phyloP scores from a whole-genome alignment of 768 basidiomycete genomes.

The Pulveroboletus sp. region DNA sequence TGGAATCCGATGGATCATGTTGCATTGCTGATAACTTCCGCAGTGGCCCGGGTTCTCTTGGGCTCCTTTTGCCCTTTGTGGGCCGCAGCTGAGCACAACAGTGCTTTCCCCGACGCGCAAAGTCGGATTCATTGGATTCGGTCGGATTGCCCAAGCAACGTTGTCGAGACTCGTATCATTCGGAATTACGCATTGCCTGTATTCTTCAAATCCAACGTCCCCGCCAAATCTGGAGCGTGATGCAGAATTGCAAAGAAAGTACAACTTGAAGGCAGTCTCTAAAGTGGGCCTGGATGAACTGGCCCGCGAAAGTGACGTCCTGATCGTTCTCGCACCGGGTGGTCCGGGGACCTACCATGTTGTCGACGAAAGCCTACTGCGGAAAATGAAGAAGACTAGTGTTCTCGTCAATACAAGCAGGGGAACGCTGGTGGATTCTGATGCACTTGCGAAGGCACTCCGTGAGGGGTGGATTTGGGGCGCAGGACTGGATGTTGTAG shows the following conservation, averaged over 20 bases:
- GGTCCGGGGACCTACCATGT: conserved; percentile 69
- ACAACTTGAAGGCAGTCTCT: conserved; percentile 38
- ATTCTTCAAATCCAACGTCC: conserved; percentile 57
- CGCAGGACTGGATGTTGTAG: conserved; percentile 92
- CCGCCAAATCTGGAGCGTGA: conserved; percentile 39
- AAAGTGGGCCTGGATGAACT: conserved; percentile 66
- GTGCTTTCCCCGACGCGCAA: conserved; percentile 53
- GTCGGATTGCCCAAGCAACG: conserved; percentile 87
- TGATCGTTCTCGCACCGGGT: conserved; percentile 83
- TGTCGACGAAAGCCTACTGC: conserved; percentile 68
- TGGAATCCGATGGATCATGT: neutral
- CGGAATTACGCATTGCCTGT: conserved; percentile 73
- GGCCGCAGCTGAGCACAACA: conserved; percentile 70
- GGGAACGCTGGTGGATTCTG: conserved; percentile 87
- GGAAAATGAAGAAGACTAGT: conserved; percentile 80
- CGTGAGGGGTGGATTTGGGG: conserved; percentile 80
- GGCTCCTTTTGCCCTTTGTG: conserved; percentile 83
- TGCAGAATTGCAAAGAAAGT: conserved; percentile 34
- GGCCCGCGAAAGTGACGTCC: conserved; percentile 75
- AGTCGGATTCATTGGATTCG: conserved; percentile 92
- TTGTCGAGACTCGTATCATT: conserved; percentile 79
- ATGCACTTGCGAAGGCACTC: conserved; percentile 82
- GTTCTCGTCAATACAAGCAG: conserved; percentile 84
- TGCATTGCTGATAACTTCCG: neutral
- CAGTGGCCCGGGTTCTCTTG: conserved; percentile 83